phyloP scores from a whole-genome alignment of 345 rosid species.

The Fremontodendron californicum region DNA sequence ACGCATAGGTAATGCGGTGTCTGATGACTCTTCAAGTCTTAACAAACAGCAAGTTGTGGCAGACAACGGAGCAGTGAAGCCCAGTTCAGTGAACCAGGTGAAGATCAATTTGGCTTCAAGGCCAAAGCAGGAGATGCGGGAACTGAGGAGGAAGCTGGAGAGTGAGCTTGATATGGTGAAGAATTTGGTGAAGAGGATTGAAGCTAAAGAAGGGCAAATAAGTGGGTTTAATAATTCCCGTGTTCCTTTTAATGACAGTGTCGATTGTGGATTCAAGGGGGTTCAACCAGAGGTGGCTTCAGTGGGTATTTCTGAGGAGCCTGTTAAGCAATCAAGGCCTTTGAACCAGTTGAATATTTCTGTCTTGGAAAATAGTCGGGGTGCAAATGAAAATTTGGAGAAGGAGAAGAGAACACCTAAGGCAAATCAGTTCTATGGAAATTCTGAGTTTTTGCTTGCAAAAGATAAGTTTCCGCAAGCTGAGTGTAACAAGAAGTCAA shows the following conservation, averaged over 20 bases:
- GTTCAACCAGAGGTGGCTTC: constrained; percentile 60
- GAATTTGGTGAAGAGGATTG: no score
- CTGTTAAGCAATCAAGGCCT: constrained; percentile 64
- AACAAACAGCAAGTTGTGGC: constrained; percentile 27
- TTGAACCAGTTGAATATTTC: constrained; percentile 66
- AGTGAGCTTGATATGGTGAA: no score
- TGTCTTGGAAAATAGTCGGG: constrained; percentile 64
- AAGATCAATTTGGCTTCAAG: constrained; percentile 51
- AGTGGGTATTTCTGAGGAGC: constrained; percentile 47
- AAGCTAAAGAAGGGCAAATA: constrained; percentile 34
- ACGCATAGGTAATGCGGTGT: constrained; percentile 20
- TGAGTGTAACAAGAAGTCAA: constrained; percentile 89
- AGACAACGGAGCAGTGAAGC: constrained; percentile 42
- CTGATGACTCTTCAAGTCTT: constrained; percentile 39
- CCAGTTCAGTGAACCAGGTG: constrained; percentile 35
- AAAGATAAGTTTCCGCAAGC: constrained; percentile 96
- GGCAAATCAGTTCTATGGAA: constrained; percentile 89
- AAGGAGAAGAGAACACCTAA: constrained; percentile 96
- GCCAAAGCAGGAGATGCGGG: constrained; percentile 59
- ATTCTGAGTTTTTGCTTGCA: constrained; percentile 88
- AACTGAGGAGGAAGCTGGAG: not conserved
- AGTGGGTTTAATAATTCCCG: constrained; percentile 39
- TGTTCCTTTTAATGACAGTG: constrained; percentile 27
- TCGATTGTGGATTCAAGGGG: constrained; percentile 55
- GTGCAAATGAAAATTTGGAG: constrained; percentile 59